Percentiles rank a stretch among this genome's conserved stretches.
These are phyloP conservation scores for Pulveroboletus sp. DNA, from an alignment of 768 basidiomycete species.

Conservation along the genomic window DNA sequence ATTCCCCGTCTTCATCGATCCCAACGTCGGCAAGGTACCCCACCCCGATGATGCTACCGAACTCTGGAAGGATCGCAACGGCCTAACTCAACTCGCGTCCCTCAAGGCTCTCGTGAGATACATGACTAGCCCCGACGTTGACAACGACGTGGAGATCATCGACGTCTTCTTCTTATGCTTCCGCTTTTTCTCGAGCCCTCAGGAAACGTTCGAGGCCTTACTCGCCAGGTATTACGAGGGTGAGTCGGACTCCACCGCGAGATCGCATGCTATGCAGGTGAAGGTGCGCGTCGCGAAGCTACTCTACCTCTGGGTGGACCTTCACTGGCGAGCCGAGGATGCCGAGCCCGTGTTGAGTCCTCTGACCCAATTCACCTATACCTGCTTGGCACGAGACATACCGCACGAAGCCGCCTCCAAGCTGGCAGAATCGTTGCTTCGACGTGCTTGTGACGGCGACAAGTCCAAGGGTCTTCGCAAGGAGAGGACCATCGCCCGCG, in stretches of 20 bases:
- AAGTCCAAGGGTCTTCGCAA: constrained; percentile 24
- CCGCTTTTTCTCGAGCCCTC: constrained; percentile 58
- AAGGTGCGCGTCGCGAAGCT: constrained; percentile 58
- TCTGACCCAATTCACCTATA: constrained; percentile 31
- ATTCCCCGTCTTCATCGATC: constrained; percentile 26
- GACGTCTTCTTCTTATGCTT: constrained; percentile 68
- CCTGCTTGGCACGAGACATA: constrained; percentile 28
- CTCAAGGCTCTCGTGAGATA: constrained; percentile 43
- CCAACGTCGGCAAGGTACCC: constrained; percentile 28
- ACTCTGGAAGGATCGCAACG: constrained; percentile 25
- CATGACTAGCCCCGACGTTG: constrained; percentile 40
- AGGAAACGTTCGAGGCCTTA: constrained; percentile 41
- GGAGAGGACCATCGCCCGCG: constrained; percentile 24
- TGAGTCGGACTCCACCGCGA: constrained; percentile 31
- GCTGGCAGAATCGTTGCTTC: constrained; percentile 31
- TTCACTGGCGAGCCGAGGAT: constrained; percentile 60
- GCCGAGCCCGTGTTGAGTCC: constrained; percentile 29
- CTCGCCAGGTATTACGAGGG: constrained; percentile 47
- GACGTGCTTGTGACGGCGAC: constrained; percentile 20
- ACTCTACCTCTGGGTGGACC: constrained; percentile 66
- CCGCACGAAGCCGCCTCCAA: constrained; percentile 24
- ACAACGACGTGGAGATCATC: constrained; percentile 41
- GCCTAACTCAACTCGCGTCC: constrained; percentile 33
- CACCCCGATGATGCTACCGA: constrained; percentile 30
- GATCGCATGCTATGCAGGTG: constrained; percentile 43